Base-by-base conservation (phyloP, 345 rosid species). In the Moricandia moricandioides region DNA sequence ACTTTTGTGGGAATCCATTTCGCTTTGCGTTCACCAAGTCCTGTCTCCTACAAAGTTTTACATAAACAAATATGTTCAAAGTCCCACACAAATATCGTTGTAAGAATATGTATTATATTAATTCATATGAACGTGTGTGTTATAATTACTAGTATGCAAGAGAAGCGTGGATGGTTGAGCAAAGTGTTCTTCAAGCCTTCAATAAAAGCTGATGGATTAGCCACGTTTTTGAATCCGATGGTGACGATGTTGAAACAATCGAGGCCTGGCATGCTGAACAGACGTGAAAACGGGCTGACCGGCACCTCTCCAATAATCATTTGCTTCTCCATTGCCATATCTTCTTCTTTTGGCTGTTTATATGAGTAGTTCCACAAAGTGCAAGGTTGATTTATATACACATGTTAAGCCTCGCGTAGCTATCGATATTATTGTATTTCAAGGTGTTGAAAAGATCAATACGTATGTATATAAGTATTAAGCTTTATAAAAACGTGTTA, bases 81-180 rank as follows among this genome's bases (percentile, higher is more conserved):
- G 24, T 31, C 37, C 12, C 64, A 9, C 40, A 31, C 10, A n/a
- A n/a, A n/a, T n/a, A n/a, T n/a, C n/a, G n/a, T n/a, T n/a, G n/a
- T n/a, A n/a, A n/a, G n/a, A n/a, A n/a, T n/a, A n/a, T n/a, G n/a
- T n/a, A n/a, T n/a, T n/a, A n/a, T n/a, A n/a, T n/a, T n/a, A n/a
- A 57, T 58, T 27, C 47, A 18, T 9, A 37, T 18, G 31, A 62
- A 62, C 14, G 8, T 24, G 51, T 65, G 12, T 62, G 47, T 58
- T 24, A 21, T 62, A 35, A 13, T 52, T 27, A 74, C 78, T 54
- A 85, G 79, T 47, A 81, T 85, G 85, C 91, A 86, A 35, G 89
- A 87, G 84, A 91, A 91, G 62, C 97, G 97, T 74, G 97, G 96
- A 70, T 89, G 96, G 39, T 75, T 85, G 39, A 87, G 65, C 87